Evolutionary conservation across 2,329 filamentous ascomycete species (phyloP).

Genomic region (Talaromyces rugulosus): DNA sequence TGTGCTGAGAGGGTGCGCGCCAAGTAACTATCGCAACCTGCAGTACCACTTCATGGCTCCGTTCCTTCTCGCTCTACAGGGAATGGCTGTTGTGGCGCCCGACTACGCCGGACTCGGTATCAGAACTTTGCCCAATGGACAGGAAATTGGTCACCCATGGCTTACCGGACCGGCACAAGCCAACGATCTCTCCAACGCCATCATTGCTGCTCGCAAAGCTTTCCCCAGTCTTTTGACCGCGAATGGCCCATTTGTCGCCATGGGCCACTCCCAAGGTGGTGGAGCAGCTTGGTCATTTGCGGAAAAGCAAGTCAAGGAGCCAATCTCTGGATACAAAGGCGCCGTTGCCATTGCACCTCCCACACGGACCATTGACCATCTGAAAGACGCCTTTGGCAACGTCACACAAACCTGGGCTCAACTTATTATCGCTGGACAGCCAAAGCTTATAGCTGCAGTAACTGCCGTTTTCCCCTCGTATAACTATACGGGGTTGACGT

Average conservation of each 20-base stretch:
- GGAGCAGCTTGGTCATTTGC: slow-evolving; percentile 37
- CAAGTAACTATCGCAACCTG: slow-evolving; percentile 39
- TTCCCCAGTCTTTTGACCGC: slow-evolving; percentile 33
- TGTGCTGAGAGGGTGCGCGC: slow-evolving; percentile 34
- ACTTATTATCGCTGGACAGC: slow-evolving; percentile 1
- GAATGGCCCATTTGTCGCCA: slow-evolving; percentile 36
- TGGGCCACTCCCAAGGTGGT: slow-evolving; percentile 48
- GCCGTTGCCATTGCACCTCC: slow-evolving; percentile 5
- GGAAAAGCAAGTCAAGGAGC: slow-evolving; percentile 7
- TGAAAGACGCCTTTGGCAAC: slow-evolving; percentile 6
- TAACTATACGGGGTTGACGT: slow-evolving; percentile 2
- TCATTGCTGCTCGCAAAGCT: slow-evolving; percentile 39
- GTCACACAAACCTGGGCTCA: slow-evolving; percentile 4
- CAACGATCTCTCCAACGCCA: slow-evolving; percentile 42
- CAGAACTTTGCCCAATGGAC: slow-evolving; percentile 26
- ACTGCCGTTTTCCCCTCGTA: slow-evolving; percentile 1
- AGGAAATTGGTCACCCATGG: slow-evolving; percentile 39
- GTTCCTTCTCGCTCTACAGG: slow-evolving; percentile 38
- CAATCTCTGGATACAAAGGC: slow-evolving; percentile 5
- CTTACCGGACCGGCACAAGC: slow-evolving; percentile 35
- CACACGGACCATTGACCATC: slow-evolving; percentile 5
- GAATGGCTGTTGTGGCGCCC: slow-evolving; percentile 43
- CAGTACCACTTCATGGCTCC: slow-evolving; percentile 40
- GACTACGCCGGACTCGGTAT: slow-evolving; percentile 47
- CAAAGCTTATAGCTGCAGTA: background rate